A percentile compares a stretch with the other conserved stretches of the same genome.
Conservation (phyloP, 768 basidiomycete genomes). For the Tulasnella sp. region DNA sequence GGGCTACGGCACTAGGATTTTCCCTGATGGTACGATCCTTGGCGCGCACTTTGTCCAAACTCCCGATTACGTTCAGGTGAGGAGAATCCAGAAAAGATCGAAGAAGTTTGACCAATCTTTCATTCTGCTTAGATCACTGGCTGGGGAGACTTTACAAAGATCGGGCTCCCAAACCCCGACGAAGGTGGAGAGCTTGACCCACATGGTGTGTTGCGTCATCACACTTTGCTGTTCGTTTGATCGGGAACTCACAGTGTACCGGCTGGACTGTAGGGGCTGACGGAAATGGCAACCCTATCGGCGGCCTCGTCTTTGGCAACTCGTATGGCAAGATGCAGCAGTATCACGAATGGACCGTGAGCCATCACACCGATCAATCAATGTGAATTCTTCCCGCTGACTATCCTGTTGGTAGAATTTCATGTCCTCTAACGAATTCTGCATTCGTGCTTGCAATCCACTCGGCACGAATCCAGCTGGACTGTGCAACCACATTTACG, state of each 20-base stretch:
- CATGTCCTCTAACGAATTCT: slow-evolving; percentile 35
- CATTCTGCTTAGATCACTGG: slow-evolving; percentile 23
- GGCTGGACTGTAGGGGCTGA: slow-evolving; percentile 1
- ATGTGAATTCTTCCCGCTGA: background rate
- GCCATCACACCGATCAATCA: slow-evolving; percentile 11
- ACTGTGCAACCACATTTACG: slow-evolving; percentile 35
- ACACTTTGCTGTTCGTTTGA: too few relatives aligned
- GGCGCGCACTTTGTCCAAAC: slow-evolving; percentile 36
- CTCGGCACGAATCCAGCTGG: slow-evolving; percentile 25
- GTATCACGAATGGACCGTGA: slow-evolving; percentile 37
- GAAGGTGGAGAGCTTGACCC: slow-evolving; percentile 36
- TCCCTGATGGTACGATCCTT: slow-evolving; percentile 33
- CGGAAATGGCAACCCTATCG: slow-evolving; percentile 27
- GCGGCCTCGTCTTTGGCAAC: slow-evolving; percentile 33
- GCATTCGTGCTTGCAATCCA: slow-evolving; percentile 32
- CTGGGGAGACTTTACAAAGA: slow-evolving; percentile 32
- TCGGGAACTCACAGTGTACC: background rate
- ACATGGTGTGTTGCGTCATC: slow-evolving; percentile 24
- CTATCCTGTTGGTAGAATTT: too few relatives aligned
- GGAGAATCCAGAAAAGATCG: background rate
- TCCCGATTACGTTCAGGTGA: slow-evolving; percentile 33
- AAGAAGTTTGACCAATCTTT: background rate
- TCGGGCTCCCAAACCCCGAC: slow-evolving; percentile 31
- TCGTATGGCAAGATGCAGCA: slow-evolving; percentile 30
- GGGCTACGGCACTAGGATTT: slow-evolving; percentile 33